phyloP scores from a whole-genome alignment of 768 basidiomycete genomes.

The Tricholoma saponaceum region DNA sequence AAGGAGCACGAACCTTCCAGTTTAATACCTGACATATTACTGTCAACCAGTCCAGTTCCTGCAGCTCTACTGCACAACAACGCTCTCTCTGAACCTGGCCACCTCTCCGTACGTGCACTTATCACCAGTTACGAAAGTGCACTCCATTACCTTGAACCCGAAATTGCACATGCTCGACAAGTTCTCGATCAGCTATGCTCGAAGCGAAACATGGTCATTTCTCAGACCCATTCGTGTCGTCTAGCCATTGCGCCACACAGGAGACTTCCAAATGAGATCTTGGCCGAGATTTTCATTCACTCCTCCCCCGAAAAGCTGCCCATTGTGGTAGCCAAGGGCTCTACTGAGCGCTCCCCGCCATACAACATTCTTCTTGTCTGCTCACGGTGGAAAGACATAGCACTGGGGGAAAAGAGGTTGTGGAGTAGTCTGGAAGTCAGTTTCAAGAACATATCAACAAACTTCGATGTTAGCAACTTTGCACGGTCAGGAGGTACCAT shows the following conservation, averaged over 20 bases:
- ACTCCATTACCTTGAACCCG: not conserved
- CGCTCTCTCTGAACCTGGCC: not conserved
- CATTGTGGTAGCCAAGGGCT: not conserved
- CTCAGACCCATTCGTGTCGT: not conserved
- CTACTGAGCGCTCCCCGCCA: not conserved
- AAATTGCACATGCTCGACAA: not conserved
- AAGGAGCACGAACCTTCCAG: no score
- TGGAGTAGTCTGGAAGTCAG: not conserved
- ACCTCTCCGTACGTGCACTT: not conserved
- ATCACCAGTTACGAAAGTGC: not conserved
- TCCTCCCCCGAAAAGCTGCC: not conserved
- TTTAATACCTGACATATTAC: no score
- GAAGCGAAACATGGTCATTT: no score
- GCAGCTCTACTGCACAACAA: not conserved
- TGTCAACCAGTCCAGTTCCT: no score
- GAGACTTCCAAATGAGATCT: not conserved
- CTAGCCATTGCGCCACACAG: not conserved
- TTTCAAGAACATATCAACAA: not conserved
- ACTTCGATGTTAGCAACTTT: not conserved
- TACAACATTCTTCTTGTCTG: not conserved
- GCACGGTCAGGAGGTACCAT: not conserved
- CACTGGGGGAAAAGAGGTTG: not conserved
- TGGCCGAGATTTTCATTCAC: not conserved
- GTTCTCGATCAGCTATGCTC: not conserved
- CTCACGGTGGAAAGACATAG: not conserved